phyloP scores from a whole-genome alignment of 2,329 filamentous ascomycete species.

The Colletotrichum kahawae region DNA sequence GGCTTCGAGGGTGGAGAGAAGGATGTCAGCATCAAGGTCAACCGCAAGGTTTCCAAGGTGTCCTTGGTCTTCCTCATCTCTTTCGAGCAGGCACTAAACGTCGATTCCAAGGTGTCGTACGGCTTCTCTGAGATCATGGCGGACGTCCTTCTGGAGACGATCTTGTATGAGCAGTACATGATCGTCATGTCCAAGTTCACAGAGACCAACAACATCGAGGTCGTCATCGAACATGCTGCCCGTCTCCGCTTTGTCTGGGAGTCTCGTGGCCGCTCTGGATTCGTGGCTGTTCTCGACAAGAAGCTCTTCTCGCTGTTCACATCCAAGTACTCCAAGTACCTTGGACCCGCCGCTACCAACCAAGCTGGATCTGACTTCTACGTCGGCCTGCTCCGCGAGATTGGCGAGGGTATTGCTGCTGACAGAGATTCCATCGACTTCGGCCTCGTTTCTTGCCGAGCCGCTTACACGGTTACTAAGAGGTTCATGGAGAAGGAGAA shows the following conservation, averaged over 20 bases:
- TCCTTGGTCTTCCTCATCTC: slow-evolving; percentile 50
- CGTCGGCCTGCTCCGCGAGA: slow-evolving; percentile 41
- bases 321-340: slow-evolving; percentile 31
- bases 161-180: slow-evolving; percentile 41
- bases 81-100: slow-evolving; percentile 45
- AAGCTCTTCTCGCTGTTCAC: slow-evolving; percentile 44
- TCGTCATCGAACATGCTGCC: slow-evolving; percentile 40
- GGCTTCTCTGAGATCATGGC: slow-evolving; percentile 47
- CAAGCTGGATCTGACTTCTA: slow-evolving; percentile 43
- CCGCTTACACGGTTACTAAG: slow-evolving; percentile 21
- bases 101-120: slow-evolving; percentile 33
- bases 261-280: slow-evolving; percentile 37
- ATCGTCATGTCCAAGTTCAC: slow-evolving; percentile 26
- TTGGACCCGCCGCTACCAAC: slow-evolving; percentile 27
- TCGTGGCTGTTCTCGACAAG: slow-evolving; percentile 39
- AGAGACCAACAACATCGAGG: slow-evolving; percentile 30
- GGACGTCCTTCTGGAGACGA: slow-evolving; percentile 40
- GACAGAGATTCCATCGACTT: slow-evolving; percentile 39
- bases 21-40: slow-evolving; percentile 40
- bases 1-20: slow-evolving; percentile 32
- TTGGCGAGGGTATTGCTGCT: slow-evolving; percentile 35
- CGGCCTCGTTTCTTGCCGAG: slow-evolving; percentile 39
- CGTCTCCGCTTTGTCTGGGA: slow-evolving; percentile 41
- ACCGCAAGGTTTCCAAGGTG: slow-evolving; percentile 36
- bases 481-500: slow-evolving; percentile 40